phyloP scores from a whole-genome alignment of 2,329 filamentous ascomycete species.

The Macrophomina pseudophaseolina region DNA sequence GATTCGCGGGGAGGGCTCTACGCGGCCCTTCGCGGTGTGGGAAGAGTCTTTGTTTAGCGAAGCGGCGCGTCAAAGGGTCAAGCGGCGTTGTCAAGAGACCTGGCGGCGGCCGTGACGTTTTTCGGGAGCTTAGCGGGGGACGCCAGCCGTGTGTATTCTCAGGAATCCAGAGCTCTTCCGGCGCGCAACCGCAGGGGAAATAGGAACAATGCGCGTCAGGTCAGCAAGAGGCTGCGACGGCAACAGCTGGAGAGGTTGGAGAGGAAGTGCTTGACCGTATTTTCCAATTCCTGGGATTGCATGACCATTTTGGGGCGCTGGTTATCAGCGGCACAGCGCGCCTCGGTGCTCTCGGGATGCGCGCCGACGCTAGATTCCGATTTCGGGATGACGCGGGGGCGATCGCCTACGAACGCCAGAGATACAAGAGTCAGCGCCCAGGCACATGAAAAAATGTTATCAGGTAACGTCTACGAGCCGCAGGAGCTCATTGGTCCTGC shows the following conservation, averaged over 20 bases:
- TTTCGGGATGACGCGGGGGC: constrained; percentile 16
- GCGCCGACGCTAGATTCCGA: not conserved
- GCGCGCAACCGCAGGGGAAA: not conserved
- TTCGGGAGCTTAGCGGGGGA: not conserved
- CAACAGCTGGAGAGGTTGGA: not conserved
- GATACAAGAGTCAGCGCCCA: constrained; percentile 21
- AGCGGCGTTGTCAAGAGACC: not conserved
- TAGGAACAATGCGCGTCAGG: not conserved
- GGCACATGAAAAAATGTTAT: constrained; percentile 15
- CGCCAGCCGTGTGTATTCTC: not conserved
- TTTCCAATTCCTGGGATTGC: not conserved
- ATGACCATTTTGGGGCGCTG: constrained; percentile 17
- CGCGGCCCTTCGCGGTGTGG: constrained; percentile 4
- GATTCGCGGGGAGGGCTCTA: not conserved
- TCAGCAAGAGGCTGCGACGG: not conserved
- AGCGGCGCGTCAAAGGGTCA: not conserved
- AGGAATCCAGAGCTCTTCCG: not conserved
- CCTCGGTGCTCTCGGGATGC: constrained; percentile 16
- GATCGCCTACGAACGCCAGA: constrained; percentile 1
- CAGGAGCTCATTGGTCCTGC: not conserved
- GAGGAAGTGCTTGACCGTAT: constrained; percentile 5
- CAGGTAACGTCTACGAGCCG: not conserved
- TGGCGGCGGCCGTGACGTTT: constrained; percentile 23
- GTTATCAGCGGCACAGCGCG: constrained; percentile 21
- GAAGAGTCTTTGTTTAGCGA: not conserved